These are phyloP conservation scores for Thalassiosira sp. DNA, from an alignment of 352 stramenopile genomes.

Conservation along the genomic window DNA sequence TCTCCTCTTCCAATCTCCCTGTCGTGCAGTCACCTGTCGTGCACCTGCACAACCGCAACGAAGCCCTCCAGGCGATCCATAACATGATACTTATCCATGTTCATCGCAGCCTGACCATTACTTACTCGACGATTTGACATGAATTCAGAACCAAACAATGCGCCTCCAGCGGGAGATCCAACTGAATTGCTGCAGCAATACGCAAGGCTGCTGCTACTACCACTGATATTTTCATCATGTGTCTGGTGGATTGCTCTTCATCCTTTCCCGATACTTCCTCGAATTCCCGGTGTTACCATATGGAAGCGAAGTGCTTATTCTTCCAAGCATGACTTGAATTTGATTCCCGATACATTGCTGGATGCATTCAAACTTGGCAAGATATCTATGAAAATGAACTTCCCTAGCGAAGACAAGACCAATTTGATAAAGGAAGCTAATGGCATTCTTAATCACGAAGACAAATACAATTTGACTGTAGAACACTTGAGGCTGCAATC, in stretches of 20 bases:
- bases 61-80: too few relatives aligned
- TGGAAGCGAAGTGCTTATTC: not conserved
- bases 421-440: not conserved
- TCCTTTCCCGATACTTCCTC: not conserved
- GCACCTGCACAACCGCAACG: too few relatives aligned
- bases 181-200: too few relatives aligned
- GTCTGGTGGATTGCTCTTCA: not conserved
- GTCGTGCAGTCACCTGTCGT: too few relatives aligned
- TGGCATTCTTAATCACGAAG: not conserved
- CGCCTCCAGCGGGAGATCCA: too few relatives aligned
- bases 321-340: not conserved
- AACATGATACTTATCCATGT: too few relatives aligned
- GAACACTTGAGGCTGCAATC: not conserved
- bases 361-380: not conserved
- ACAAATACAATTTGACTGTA: not conserved
- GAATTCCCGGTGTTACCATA: not conserved
- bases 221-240: not conserved
- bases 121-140: too few relatives aligned
- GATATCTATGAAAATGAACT: not conserved
- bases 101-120: too few relatives aligned
- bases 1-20: too few relatives aligned
- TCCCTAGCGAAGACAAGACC: not conserved
- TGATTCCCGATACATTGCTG: not conserved
- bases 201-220: too few relatives aligned
- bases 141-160: too few relatives aligned